These are phyloP conservation scores for Blumeria graminis DNA, from an alignment of 2,329 filamentous ascomycete species.

Conservation along the genomic window DNA sequence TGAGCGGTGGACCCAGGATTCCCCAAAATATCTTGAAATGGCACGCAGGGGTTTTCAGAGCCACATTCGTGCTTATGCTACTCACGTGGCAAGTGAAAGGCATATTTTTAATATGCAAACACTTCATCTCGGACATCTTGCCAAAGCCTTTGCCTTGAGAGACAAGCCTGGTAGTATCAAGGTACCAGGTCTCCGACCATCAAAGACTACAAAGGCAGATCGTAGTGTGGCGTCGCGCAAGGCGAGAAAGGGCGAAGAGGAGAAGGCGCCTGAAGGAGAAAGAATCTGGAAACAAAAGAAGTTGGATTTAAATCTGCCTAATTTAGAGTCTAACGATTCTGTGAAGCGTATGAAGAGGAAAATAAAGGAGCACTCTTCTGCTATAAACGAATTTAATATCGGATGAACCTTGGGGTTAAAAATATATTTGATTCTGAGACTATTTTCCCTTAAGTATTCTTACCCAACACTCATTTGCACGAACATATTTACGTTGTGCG, in stretches of 20 bases:
- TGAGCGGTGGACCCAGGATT: constrained; percentile 39
- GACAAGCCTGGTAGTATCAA: constrained; percentile 73
- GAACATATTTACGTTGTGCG: no score
- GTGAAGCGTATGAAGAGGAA: constrained; percentile 41
- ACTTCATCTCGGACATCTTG: constrained; percentile 75
- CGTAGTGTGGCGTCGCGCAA: constrained; percentile 17
- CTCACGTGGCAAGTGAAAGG: constrained; percentile 68
- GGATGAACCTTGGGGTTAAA: constrained; percentile 18
- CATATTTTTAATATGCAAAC: constrained; percentile 77
- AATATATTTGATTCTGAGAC: no score
- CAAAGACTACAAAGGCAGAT: constrained; percentile 18
- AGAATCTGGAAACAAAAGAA: constrained; percentile 16
- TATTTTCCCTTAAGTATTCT: no score
- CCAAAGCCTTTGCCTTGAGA: constrained; percentile 76
- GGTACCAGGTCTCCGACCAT: constrained; percentile 20
- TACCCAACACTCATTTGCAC: no score
- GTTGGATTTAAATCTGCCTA: constrained; percentile 17
- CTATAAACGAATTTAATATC: constrained; percentile 43
- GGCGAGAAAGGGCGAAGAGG: constrained; percentile 16
- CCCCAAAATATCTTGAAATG: constrained; percentile 48
- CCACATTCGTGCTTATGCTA: constrained; percentile 84
- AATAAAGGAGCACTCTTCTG: constrained; percentile 29
- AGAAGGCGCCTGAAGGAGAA: constrained; percentile 15
- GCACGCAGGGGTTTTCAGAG: constrained; percentile 73
- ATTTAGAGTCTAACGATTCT: constrained; percentile 28